Conservation (phyloP, 163 green algal genomes). For the Chlamydomonas reinhardtii region DNA sequence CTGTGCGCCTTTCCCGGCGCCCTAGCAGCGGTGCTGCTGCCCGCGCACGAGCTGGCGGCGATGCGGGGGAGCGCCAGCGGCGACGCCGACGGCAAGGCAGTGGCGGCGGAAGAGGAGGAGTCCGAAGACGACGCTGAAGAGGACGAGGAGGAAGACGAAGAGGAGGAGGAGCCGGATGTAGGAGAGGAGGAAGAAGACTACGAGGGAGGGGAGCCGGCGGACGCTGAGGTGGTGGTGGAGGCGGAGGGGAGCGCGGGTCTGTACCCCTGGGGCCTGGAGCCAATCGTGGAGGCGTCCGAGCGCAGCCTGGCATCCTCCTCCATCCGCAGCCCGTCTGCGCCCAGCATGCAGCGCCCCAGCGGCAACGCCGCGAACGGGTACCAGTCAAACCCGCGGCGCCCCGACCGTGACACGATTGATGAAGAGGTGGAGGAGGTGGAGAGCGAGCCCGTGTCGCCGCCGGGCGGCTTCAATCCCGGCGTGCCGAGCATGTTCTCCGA, state of each 20-base stretch:
- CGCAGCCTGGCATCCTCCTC: neutral
- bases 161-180: neutral
- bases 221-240: neutral
- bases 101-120: neutral
- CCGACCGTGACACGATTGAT: neutral
- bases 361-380: neutral
- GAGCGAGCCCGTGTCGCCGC: neutral
- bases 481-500: too few relatives aligned
- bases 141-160: neutral
- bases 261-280: slow-evolving; percentile 17
- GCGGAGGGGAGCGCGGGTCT: neutral
- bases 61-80: neutral
- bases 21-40: slow-evolving; percentile 23
- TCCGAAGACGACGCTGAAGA: neutral
- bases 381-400: too few relatives aligned
- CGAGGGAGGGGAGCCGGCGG: neutral
- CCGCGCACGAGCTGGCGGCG: slow-evolving; percentile 7
- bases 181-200: neutral
- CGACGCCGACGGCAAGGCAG: neutral
- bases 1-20: slow-evolving; percentile 33
- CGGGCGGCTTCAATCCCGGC: too few relatives aligned
- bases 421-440: neutral
- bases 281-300: slow-evolving; percentile 21
- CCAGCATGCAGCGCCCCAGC: neutral
- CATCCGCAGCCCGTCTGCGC: neutral